A percentile compares a stretch with the other conserved stretches of the same genome.
Evolutionary conservation across 2,329 filamentous ascomycete species (phyloP).

Genomic region (Botrytis deweyae): DNA sequence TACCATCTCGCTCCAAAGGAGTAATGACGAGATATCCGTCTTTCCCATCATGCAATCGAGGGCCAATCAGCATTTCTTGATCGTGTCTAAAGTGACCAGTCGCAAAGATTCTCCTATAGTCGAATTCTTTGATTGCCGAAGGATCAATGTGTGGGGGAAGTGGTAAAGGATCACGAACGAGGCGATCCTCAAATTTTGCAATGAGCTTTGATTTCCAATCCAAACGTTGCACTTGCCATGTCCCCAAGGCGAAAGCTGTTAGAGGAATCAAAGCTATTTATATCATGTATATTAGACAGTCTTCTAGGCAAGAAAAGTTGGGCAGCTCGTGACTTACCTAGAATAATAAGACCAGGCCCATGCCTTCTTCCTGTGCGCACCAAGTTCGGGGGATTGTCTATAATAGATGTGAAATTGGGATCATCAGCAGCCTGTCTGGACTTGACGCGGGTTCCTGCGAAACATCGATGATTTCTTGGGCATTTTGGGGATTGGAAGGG

Average conservation of each 20-base stretch:
- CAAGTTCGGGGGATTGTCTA: conserved; percentile 80
- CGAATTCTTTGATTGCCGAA: conserved; percentile 79
- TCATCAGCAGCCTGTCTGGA: conserved; percentile 57
- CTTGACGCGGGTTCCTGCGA: conserved; percentile 28
- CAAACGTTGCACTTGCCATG: conserved; percentile 92
- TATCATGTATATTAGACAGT: conserved; percentile 12
- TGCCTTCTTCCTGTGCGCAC: conserved; percentile 73
- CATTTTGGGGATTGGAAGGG: conserved; percentile 22
- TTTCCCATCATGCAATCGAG: conserved; percentile 82
- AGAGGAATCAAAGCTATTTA: conserved; percentile 68
- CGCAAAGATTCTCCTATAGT: conserved; percentile 81
- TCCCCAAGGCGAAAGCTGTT: conserved; percentile 85
- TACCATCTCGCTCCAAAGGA: conserved; percentile 71
- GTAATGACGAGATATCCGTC: conserved; percentile 92
- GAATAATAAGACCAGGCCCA: conserved; percentile 75
- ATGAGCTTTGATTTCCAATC: conserved; percentile 93
- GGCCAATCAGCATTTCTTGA: conserved; percentile 93
- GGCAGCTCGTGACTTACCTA: conserved; percentile 50
- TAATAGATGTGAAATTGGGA: conserved; percentile 77
- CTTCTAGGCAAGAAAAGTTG: not conserved
- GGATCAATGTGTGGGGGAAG: conserved; percentile 82
- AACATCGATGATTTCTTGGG: conserved; percentile 34
- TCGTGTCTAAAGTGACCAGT: conserved; percentile 78
- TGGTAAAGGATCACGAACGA: conserved; percentile 81
- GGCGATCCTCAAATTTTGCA: conserved; percentile 86